Base-by-base conservation (phyloP, 257 asterid genomes). In the Ilex asprella region DNA sequence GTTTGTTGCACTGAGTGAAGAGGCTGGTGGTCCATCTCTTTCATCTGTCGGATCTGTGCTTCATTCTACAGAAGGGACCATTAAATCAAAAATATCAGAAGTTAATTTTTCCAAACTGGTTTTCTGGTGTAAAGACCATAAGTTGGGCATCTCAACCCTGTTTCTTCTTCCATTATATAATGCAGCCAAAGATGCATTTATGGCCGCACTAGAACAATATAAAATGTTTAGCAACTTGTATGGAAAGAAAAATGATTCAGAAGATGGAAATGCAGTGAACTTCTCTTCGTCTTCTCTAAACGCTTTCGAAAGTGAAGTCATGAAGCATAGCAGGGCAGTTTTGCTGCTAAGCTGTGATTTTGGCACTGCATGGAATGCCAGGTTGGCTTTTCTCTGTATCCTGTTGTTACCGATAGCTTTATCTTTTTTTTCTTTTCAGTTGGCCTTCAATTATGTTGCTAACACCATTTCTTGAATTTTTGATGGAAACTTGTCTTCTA, bases 301-400 rank as follows among this genome's bases (percentile, higher is more conserved):
- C 56, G 31, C 30, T 68, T 54, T 69, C 61, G 97, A 84, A 73
- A 60, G 51, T 64, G 84, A 84, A 72, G 71, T 85, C 47, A 86
- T 92, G 99, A 92, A 78, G 69, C 95, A 85, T 60, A 92, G 99
- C 77, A 84, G 76, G 69, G 82, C 86, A 32, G 86, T 92, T 76
- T 69, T 92, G 75, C 70, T 92, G 59, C 71, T 92, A 50, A 89
- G 97, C 79, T 80, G 79, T 66, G 96, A 92, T 84, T 86, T 83
- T 75, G 99, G 97, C 72, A 80, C 84, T 27, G 97, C 97, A 21
- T 92, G 99, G 99, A 86, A 89, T 75, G 78, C 84, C 76, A 92
- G 99, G 95, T 87, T 58, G 41, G 30, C 31, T 4, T 66, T 56
- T 49, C 30, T 58, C 62, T 31, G 16, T 21, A 14, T 15, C 27